These are phyloP conservation scores for Chlorella sorokiniana DNA, from an alignment of 139 green algal genomes.

Conservation along the genomic window DNA sequence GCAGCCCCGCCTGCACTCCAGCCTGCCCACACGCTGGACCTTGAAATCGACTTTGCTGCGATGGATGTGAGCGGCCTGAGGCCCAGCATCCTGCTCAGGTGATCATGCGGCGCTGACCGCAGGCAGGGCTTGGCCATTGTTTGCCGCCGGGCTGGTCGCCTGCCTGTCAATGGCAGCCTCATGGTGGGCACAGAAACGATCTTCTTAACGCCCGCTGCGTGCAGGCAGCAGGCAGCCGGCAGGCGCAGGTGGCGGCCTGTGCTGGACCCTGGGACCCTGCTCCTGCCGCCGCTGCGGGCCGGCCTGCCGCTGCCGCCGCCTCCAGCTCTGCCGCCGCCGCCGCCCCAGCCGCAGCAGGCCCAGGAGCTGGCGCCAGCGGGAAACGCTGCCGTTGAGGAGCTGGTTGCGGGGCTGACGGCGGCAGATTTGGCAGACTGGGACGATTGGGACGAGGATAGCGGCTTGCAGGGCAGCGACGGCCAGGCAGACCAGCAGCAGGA, in stretches of 20 bases:
- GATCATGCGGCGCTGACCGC: neutral
- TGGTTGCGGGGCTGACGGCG: neutral
- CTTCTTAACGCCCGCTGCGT: neutral
- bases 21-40: neutral
- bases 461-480: neutral
- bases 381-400: neutral
- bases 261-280: conserved; percentile 14
- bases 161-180: neutral
- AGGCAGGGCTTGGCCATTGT: neutral
- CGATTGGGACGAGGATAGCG: conserved; percentile 5
- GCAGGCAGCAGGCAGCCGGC: neutral
- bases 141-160: neutral
- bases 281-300: conserved; percentile 8
- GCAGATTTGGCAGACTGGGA: conserved; percentile 19
- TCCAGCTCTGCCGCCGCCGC: neutral
- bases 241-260: conserved; percentile 18
- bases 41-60: conserved; percentile 4
- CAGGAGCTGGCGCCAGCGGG: neutral
- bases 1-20: neutral
- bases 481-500: neutral
- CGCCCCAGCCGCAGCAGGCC: neutral
- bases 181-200: neutral
- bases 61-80: neutral
- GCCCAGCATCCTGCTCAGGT: conserved; percentile 20
- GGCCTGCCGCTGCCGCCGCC: neutral